A percentile compares a stretch with the other conserved stretches of the same genome.
Conservation (phyloP, 2,329 filamentous ascomycete species). For the Periconia sp. region DNA sequence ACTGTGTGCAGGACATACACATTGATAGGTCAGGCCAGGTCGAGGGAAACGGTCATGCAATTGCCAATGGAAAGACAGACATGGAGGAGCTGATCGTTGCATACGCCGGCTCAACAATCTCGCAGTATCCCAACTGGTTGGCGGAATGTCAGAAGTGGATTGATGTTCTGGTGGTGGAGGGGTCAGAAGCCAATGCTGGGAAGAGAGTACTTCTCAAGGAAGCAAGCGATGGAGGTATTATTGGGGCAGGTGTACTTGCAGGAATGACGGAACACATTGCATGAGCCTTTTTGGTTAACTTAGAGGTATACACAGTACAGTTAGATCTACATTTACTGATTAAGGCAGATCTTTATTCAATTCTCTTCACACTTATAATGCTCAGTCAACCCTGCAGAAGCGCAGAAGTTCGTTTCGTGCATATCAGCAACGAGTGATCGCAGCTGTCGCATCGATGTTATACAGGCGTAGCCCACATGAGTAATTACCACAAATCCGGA, state of each 20-base stretch:
- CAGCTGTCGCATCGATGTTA: no score
- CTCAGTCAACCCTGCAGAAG: no score
- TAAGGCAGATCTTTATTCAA: no score
- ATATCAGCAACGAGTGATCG: no score
- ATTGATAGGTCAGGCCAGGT: slow-evolving; percentile 25
- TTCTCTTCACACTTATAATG: no score
- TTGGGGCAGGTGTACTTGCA: slow-evolving; percentile 58
- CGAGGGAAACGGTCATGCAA: slow-evolving; percentile 15
- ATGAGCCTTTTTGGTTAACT: slow-evolving; percentile 5
- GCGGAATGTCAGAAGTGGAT: slow-evolving; percentile 70
- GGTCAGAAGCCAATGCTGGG: slow-evolving; percentile 33
- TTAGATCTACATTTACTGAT: no score
- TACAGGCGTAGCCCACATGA: no score
- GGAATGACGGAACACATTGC: slow-evolving; percentile 44
- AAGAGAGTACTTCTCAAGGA: slow-evolving; percentile 56
- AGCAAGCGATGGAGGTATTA: slow-evolving; percentile 57
- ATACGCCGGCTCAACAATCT: slow-evolving; percentile 78
- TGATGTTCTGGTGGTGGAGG: slow-evolving; percentile 55
- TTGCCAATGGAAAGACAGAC: slow-evolving; percentile 15
- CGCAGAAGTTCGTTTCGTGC: no score
- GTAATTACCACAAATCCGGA: no score
- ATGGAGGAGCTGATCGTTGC: slow-evolving; percentile 70
- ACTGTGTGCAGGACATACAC: slow-evolving; percentile 67
- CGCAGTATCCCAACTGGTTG: slow-evolving; percentile 75
- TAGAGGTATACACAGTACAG: not conserved